A percentile compares a stretch with the other conserved stretches of the same genome.
Evolutionary conservation across 2,329 filamentous ascomycete species (phyloP).

Genomic region (Diplodia sapinea): DNA sequence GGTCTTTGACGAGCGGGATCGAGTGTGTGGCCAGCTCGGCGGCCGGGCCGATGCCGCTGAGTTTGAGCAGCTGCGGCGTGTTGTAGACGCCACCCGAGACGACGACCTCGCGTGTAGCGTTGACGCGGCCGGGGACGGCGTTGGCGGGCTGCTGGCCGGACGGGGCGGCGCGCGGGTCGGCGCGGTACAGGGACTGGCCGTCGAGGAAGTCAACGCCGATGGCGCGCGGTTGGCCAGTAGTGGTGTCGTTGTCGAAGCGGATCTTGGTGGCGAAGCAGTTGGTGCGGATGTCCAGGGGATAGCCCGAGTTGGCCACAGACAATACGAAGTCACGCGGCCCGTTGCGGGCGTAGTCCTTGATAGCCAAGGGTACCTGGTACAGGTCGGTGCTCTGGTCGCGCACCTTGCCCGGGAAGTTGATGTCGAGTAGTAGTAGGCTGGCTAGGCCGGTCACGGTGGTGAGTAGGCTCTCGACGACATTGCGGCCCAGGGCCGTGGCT

Average conservation of each 20-base stretch:
- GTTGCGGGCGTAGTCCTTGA: slow-evolving; percentile 55
- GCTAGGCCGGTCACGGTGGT: slow-evolving; percentile 53
- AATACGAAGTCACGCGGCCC: slow-evolving; percentile 64
- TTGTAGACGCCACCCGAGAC: slow-evolving; percentile 63
- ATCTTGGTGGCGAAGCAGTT: slow-evolving; percentile 72
- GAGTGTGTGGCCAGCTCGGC: slow-evolving; percentile 58
- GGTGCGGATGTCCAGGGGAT: slow-evolving; percentile 62
- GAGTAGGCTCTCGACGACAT: slow-evolving; percentile 43
- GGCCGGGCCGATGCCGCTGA: slow-evolving; percentile 66
- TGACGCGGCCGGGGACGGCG: slow-evolving; percentile 47
- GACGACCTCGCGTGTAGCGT: slow-evolving; percentile 54
- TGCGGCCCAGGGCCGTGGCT: slow-evolving; percentile 56
- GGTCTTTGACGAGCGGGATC: slow-evolving; percentile 62
- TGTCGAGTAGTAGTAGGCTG: slow-evolving; percentile 45
- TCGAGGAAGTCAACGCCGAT: slow-evolving; percentile 53
- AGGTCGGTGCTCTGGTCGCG: slow-evolving; percentile 57
- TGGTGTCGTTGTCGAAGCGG: slow-evolving; percentile 65
- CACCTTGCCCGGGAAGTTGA: slow-evolving; percentile 54
- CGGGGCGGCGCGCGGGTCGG: slow-evolving; percentile 42
- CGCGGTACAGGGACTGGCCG: slow-evolving; percentile 48
- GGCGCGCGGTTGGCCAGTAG: slow-evolving; percentile 57
- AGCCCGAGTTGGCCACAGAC: slow-evolving; percentile 56
- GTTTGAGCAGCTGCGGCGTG: slow-evolving; percentile 68
- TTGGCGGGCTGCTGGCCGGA: slow-evolving; percentile 38
- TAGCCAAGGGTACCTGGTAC: slow-evolving; percentile 65